Percentiles rank a stretch among this genome's conserved stretches.
Conservation (phyloP, 179 eudicot genomes). For the Pouteria campechiana region DNA sequence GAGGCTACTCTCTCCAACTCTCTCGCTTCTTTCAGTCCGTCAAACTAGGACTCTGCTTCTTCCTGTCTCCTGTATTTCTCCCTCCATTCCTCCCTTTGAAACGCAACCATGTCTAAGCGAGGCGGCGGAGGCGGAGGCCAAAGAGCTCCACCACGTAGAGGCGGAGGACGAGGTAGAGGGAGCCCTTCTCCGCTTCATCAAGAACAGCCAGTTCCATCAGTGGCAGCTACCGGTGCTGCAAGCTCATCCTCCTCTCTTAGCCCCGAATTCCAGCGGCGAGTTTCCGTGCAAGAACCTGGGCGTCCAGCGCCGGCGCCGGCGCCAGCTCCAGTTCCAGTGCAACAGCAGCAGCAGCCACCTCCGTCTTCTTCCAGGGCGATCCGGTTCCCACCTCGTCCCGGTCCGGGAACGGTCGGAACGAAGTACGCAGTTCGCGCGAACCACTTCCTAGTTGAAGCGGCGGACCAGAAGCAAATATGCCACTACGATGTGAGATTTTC, state of each 20-base stretch:
- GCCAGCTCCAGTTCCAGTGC: slow-evolving; percentile 1
- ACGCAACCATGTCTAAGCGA: too few species aligned
- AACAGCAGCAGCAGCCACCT: slow-evolving; percentile 5
- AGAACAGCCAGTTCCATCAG: too few species aligned
- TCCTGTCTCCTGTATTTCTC: too few species aligned
- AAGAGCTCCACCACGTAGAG: too few species aligned
- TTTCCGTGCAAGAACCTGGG: slow-evolving; percentile 8
- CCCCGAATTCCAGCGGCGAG: slow-evolving; percentile 9
- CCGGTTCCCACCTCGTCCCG: slow-evolving; percentile 38
- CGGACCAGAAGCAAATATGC: slow-evolving; percentile 28
- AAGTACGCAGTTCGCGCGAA: slow-evolving; percentile 37
- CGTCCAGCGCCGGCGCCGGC: slow-evolving; percentile 6
- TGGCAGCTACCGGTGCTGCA: too few species aligned
- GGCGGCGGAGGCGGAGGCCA: too few species aligned
- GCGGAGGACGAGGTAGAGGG: too few species aligned
- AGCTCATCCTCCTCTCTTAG: slow-evolving; percentile 1
- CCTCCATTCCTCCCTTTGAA: too few species aligned
- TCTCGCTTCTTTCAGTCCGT: too few species aligned
- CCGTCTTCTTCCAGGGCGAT: slow-evolving; percentile 30
- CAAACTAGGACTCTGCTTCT: too few species aligned
- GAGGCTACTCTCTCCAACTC: too few species aligned
- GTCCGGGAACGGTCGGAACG: slow-evolving; percentile 33
- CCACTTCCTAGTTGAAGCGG: slow-evolving; percentile 44
- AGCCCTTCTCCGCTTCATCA: too few species aligned
- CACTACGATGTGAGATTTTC: slow-evolving; percentile 60